Base-by-base conservation (phyloP, 306 rosid species). In the Cajanus cajan region DNA sequence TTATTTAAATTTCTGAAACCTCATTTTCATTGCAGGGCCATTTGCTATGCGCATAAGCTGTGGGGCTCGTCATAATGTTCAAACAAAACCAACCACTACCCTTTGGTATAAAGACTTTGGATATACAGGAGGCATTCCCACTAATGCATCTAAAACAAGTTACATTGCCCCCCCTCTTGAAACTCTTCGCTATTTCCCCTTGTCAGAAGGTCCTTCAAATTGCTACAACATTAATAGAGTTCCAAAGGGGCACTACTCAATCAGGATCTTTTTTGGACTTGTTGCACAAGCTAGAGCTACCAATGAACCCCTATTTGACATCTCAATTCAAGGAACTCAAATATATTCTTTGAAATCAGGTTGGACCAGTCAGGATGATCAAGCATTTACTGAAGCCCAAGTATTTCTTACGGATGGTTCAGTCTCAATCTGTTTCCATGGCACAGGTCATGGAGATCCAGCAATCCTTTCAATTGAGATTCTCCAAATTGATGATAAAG, bases 401-500 rank as follows among this genome's bases (percentile, higher is more conserved):
- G 87, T 91, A 47, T 88, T 84, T 91, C 89, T 95, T 71, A 76
- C 4, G 48, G 87, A 93, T 77, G 87, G 89, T 68, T 85, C 96
- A 34, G 93, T 86, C 61, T 95, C 97, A 43, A 71, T 95, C 67
- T 95, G 99, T 85, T 95, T 95, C 43, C 99, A 95, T 80, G 89
- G 97, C 82, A 95, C 99, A 1, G 99, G 99, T 61, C 99, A 95
- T 72, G 99, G 99, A 61, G 99, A 93, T 88, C 99, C 99, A n/a
- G 89, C 98, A 24, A 85, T 95, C n/a, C 89, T 95, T 83, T 85
- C 99, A 5, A 87, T 95, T 65, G 98, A 93, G 87, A 90, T 95
- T 87, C 99, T 95, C 80, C 97, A 95, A 86, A 77, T 95, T 52
- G 90, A 91, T 83, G 85, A 82, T 64, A 78, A 76, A 52, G 97